A percentile compares a stretch with the other conserved stretches of the same genome.
These are phyloP conservation scores for Umbelopsis vinacea DNA, from an alignment of 192 early-diverging fungal genomes.

Conservation along the genomic window DNA sequence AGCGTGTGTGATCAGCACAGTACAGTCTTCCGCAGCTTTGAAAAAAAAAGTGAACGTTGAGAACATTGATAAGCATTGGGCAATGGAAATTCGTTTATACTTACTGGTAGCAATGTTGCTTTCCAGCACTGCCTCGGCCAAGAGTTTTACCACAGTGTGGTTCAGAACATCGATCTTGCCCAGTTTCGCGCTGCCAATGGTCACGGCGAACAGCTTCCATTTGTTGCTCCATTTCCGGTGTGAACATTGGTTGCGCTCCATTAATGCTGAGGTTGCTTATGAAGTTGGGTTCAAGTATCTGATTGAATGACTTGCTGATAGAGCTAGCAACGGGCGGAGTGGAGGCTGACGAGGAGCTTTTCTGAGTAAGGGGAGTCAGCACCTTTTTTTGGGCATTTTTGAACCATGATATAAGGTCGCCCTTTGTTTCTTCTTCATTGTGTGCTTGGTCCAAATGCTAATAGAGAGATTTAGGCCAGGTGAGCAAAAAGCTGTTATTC, in stretches of 20 bases:
- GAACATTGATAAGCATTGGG: slow-evolving; percentile 22
- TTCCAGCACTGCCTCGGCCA: slow-evolving; percentile 49
- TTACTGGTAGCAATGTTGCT: slow-evolving; percentile 60
- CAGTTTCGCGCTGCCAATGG: slow-evolving; percentile 60
- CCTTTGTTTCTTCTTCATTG: slow-evolving; percentile 57
- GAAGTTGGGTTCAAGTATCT: slow-evolving; percentile 35
- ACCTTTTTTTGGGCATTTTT: slow-evolving; percentile 58
- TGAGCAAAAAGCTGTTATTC: not conserved
- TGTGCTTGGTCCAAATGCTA: slow-evolving; percentile 55
- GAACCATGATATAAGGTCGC: slow-evolving; percentile 52
- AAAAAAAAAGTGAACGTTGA: slow-evolving; percentile 5
- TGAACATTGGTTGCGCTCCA: slow-evolving; percentile 35
- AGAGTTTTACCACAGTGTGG: slow-evolving; percentile 51
- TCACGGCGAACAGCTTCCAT: slow-evolving; percentile 50
- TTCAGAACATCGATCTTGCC: slow-evolving; percentile 51
- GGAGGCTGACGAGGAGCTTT: slow-evolving; percentile 14
- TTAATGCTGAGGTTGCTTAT: slow-evolving; percentile 41
- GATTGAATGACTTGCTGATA: slow-evolving; percentile 34
- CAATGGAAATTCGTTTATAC: slow-evolving; percentile 24
- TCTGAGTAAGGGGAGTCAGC: slow-evolving; percentile 40
- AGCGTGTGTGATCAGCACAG: slow-evolving; percentile 63
- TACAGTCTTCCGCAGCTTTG: slow-evolving; percentile 65
- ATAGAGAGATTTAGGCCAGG: not conserved
- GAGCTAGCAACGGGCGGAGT: slow-evolving; percentile 20
- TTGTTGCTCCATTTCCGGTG: slow-evolving; percentile 44